Base-by-base conservation (phyloP, 2,329 filamentous ascomycete species). In the Geosmithia flava region DNA sequence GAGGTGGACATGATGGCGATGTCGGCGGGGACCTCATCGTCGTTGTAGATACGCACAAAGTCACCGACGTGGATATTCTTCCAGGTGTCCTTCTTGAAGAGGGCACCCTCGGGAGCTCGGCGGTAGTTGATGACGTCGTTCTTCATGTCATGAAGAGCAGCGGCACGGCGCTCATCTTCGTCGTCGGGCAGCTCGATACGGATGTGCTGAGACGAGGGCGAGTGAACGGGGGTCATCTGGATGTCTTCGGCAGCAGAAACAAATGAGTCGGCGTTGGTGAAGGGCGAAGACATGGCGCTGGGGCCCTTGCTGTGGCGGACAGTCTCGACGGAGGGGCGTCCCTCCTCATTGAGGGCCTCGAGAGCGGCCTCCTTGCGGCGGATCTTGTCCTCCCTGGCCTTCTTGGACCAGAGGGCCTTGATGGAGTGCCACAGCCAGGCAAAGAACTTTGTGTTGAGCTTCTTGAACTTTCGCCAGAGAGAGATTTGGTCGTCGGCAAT, bases 1-100 rank as follows among this genome's bases (percentile, higher is more conserved):
- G 93, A 95, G 0, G 93, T 97, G 2, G 93, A 87, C 20, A 98
- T 69, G 42, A 98, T 85, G 45, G 97, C 83, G 44, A 98, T 73
- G 65, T 98, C 93, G 45, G 93, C 91, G 1, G 93, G 94, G 20
- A 98, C 80, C 56, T 95, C 89, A 59, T 98, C 93, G 55, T 95
- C 86, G 58, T 94, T 96, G 68, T 96, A 97, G 46, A 98, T 78
- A 55, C 94, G 87, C 48, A 98, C 84, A 65, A 95, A 97, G 64
- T 98, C 93, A 45, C 93, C 93, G 8, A 98, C 93, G 57, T 90
- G 83, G 15, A 98, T 76, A 57, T 82, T 95, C 68, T 98, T 98
- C 93, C 93, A 98, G 42, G 81, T 82, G 59, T 96, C 90, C 56
- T 84, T 86, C 64, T 95, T 91, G 68, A 98, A 98, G 20, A 86